Conservation (phyloP, 441 rosid genomes). For the Adansonia madagascariensis region DNA sequence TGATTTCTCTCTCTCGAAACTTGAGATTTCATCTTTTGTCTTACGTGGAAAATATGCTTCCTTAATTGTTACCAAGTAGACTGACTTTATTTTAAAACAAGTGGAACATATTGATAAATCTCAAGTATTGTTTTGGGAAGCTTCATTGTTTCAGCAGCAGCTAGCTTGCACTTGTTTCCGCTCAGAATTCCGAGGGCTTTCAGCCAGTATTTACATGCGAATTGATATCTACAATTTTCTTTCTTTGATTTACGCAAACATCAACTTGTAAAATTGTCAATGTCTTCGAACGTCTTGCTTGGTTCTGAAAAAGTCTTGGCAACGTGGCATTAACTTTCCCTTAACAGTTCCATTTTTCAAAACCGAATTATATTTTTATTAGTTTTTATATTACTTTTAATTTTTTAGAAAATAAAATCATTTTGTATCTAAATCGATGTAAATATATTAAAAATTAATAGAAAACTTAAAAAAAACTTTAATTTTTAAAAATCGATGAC, state of each 20-base stretch:
- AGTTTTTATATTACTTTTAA: too few relatives aligned
- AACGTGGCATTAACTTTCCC: not conserved
- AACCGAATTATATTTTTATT: too few relatives aligned
- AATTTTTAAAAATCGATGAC: too few relatives aligned
- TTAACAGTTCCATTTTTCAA: not conserved
- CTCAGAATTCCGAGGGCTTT: not conserved
- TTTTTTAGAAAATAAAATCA: too few relatives aligned
- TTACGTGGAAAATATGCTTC: not conserved
- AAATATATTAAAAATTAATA: too few relatives aligned
- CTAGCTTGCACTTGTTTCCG: constrained; percentile 17
- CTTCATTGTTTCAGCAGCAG: constrained; percentile 20
- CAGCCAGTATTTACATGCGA: not conserved
- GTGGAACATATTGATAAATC: not conserved
- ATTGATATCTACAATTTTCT: not conserved
- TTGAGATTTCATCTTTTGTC: not conserved
- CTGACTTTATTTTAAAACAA: constrained; percentile 15
- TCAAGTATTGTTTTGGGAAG: not conserved
- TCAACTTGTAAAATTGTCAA: not conserved
- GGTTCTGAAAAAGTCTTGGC: not conserved
- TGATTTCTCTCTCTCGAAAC: not conserved
- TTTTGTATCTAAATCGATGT: too few relatives aligned
- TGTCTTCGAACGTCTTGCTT: not conserved
- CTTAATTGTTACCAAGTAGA: not conserved
- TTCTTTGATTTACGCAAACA: not conserved
- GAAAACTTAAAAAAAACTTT: too few relatives aligned